Evolutionary conservation across 2,329 filamentous ascomycete species (phyloP), one percentile per base, ranked within the genome.

Genomic region (Phaeosphaeriaceae sp.): DNA sequence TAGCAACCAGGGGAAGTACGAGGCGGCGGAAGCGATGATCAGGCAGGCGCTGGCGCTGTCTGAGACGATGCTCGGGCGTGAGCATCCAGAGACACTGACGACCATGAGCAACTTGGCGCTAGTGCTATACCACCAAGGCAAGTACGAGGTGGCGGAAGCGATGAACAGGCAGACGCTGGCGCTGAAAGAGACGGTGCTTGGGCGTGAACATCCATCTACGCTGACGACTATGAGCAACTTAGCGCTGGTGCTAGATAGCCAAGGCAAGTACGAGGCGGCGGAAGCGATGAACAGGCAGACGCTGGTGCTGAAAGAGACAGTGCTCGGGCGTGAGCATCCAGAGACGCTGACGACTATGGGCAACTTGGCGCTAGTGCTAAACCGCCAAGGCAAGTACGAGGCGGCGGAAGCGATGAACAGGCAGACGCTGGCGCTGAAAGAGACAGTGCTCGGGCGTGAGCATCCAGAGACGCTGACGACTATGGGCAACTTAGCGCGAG

Each of bases 1-100:
- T 22, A 5, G n/a, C 4, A 62, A 25, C 41, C 68, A 65, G 33
- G 63, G 60, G 7, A 62, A 69, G 45, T 56, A 52, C 44, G 48
- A 42, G 13, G 25, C 4, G 25, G 25, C 25, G 25, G 25, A 27
- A 27, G 25, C 31, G 7, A 36, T 36, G 31, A 36, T 3, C 31
- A 36, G 13, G 9, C 13, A 13, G 31, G 11, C 31, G 31, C 31
- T 36, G 45, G 56, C 21, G 31, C 31, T 36, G 31, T 13, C 3
- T 13, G 31, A 36, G 31, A 36, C 31, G 31, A 11, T 36, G 31
- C 31, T 36, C 11, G 31, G 31, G 31, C 11, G 31, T 36, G 31
- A 36, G 31, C 31, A 36, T 36, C 31, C 31, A 36, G 31, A 36
- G 6, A 36, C 31, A 11, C 31, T 36, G 31, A 13, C 31, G 11